Conservation (phyloP, 1,284 basidiomycete genomes). For the Ustilago sp. region DNA sequence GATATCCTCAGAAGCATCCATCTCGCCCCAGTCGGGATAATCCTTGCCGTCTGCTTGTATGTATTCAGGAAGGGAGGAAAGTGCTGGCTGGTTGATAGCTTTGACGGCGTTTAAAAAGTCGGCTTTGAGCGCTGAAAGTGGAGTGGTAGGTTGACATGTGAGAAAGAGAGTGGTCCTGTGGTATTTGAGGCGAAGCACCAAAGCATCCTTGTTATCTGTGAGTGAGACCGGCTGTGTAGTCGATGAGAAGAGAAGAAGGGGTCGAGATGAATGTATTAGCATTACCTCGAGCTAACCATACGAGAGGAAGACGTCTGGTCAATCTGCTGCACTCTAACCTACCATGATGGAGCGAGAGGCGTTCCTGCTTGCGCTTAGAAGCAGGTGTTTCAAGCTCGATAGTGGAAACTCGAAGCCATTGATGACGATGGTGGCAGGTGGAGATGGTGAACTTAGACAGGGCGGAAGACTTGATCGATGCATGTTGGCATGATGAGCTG, state of each 20-base stretch:
- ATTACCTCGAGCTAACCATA: too few species aligned
- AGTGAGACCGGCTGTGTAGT: constrained; percentile 27
- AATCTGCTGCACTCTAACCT: background rate
- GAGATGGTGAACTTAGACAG: background rate
- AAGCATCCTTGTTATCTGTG: constrained; percentile 36
- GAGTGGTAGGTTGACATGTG: constrained; percentile 31
- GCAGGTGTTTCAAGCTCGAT: background rate
- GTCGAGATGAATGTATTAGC: background rate
- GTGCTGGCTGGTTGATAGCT: constrained; percentile 35
- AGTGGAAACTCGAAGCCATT: background rate
- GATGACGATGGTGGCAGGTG: background rate
- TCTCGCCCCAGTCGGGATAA: constrained; percentile 31
- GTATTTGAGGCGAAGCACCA: constrained; percentile 48
- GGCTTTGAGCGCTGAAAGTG: constrained; percentile 27
- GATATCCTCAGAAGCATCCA: constrained; percentile 34
- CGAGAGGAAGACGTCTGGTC: background rate
- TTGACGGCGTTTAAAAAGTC: constrained; percentile 32
- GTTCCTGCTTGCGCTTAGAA: background rate
- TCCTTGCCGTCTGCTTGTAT: constrained; percentile 34
- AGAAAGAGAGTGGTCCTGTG: constrained; percentile 49
- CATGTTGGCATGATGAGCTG: background rate
- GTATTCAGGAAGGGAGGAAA: constrained; percentile 23
- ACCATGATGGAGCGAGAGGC: background rate
- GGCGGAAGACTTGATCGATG: background rate
- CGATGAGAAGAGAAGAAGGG: background rate